A percentile compares a stretch with the other conserved stretches of the same genome.
These are phyloP conservation scores for Phytophthora niederhauseri DNA, from an alignment of 352 stramenopile species.

Conservation along the genomic window DNA sequence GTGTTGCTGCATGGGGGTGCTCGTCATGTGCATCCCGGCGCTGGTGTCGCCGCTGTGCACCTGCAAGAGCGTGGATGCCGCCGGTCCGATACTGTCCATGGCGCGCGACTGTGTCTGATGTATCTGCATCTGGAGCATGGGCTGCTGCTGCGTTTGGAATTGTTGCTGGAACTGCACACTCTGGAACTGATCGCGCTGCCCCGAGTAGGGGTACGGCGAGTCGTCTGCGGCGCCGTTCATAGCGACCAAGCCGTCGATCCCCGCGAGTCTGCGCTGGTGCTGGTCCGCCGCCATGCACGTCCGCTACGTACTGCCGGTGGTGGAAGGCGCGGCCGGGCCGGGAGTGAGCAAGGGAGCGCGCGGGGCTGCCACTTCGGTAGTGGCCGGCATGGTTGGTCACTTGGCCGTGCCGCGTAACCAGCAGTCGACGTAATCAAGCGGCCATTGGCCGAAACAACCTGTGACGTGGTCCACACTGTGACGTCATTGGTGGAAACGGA, in stretches of 20 bases:
- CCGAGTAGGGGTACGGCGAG: conserved; percentile 15
- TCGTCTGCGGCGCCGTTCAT: conserved; percentile 18
- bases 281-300: conserved; percentile 28
- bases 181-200: conserved; percentile 30
- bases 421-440: conserved; percentile 13
- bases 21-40: conserved; percentile 15
- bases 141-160: conserved; percentile 22
- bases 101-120: conserved; percentile 2
- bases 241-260: conserved; percentile 6
- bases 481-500: not conserved
- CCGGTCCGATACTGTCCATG: conserved; percentile 23
- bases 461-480: not conserved
- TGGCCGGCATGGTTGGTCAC: not conserved
- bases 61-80: conserved; percentile 26
- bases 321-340: not conserved
- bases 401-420: conserved; percentile 12
- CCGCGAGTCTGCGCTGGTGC: conserved; percentile 10
- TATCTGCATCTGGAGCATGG: conserved; percentile 13
- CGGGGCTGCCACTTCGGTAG: not conserved
- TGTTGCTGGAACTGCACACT: conserved; percentile 39
- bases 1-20: conserved; percentile 6
- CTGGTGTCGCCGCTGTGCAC: conserved; percentile 17
- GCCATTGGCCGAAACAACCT: conserved; percentile 12
- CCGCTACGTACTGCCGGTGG: not conserved
- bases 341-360: not conserved